Evolutionary conservation across 768 basidiomycete species (phyloP).

Genomic region (Auriscalpium orientale): DNA sequence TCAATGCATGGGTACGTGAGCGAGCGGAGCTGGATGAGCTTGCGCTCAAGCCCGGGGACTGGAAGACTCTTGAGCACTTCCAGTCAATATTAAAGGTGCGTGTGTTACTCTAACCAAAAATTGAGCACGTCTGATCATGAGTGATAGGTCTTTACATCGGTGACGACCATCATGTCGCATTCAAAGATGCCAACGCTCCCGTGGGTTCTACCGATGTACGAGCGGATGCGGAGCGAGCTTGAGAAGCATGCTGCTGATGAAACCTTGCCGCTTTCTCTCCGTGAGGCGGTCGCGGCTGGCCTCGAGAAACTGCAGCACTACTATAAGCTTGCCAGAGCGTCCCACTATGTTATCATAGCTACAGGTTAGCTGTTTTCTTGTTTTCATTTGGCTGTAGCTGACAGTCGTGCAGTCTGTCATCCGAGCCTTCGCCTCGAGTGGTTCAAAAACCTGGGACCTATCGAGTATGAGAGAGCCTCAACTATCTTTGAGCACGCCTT

Average conservation of each 20-base stretch:
- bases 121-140: neutral
- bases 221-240: slow-evolving; percentile 20
- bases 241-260: too few species aligned
- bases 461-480: neutral
- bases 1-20: slow-evolving; percentile 25
- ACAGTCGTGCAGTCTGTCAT: slow-evolving; percentile 23
- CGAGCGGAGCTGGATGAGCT: slow-evolving; percentile 1
- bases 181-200: slow-evolving; percentile 22
- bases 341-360: slow-evolving; percentile 23
- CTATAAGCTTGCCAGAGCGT: slow-evolving; percentile 13
- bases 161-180: slow-evolving; percentile 23
- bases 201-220: slow-evolving; percentile 25
- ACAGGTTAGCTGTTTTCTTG: slow-evolving; percentile 25
- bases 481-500: slow-evolving; percentile 8
- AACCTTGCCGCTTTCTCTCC: slow-evolving; percentile 7
- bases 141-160: slow-evolving; percentile 24
- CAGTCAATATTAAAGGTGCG: neutral
- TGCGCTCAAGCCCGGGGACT: slow-evolving; percentile 8
- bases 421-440: slow-evolving; percentile 20
- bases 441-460: slow-evolving; percentile 13
- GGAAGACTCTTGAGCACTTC: slow-evolving; percentile 1
- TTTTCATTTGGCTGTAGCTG: too few species aligned
- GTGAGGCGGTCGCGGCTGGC: slow-evolving; percentile 16
- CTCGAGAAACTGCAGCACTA: slow-evolving; percentile 25
- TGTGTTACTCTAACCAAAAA: neutral